Conservation (phyloP, 1,139 yeast species). For the Saccharomyces hybrid region DNA sequence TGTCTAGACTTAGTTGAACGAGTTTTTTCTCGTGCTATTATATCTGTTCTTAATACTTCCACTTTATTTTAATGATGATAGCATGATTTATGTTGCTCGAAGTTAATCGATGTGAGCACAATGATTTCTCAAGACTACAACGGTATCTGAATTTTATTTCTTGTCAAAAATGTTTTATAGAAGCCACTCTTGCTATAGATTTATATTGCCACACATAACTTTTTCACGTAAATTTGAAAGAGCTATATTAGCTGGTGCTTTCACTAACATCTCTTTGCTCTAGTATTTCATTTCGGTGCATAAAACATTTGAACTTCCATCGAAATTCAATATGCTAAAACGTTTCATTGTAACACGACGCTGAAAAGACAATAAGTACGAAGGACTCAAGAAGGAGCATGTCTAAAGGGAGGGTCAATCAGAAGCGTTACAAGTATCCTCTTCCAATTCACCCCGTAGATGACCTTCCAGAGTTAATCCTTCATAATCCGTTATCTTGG, state of each 20-base stretch:
- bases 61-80: slow-evolving; percentile 38
- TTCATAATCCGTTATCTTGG: slow-evolving; percentile 61
- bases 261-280: background rate
- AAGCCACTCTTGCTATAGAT: background rate
- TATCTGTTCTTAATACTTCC: slow-evolving; percentile 1
- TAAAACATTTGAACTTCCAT: background rate
- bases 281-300: background rate
- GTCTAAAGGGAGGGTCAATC: slow-evolving; percentile 31
- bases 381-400: slow-evolving; percentile 9
- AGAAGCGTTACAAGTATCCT: slow-evolving; percentile 31
- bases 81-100: slow-evolving; percentile 42
- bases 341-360: background rate
- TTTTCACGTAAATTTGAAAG: background rate
- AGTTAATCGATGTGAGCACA: slow-evolving; percentile 60
- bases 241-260: background rate
- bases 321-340: background rate
- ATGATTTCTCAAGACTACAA: slow-evolving; percentile 93
- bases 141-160: slow-evolving; percentile 78
- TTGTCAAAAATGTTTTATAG: background rate
- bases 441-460: slow-evolving; percentile 37
- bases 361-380: background rate
- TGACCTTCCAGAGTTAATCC: slow-evolving; percentile 40
- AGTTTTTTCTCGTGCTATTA: background rate
- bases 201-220: background rate
- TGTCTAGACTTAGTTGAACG: background rate